Base-by-base conservation (phyloP, 352 stramenopile genomes). In the Pythium biforme region DNA sequence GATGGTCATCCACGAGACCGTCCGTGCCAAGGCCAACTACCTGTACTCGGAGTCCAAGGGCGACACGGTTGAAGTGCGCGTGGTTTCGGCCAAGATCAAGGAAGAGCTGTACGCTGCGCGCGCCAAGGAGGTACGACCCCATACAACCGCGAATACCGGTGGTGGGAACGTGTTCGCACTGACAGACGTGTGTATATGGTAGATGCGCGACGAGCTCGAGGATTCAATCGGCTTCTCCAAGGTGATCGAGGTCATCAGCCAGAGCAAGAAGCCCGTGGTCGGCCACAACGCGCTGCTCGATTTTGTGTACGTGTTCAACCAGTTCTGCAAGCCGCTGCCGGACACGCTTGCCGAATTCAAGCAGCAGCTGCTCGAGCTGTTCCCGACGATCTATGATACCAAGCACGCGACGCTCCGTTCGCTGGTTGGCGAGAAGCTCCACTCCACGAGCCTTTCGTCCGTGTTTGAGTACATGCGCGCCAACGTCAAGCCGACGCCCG, bases 241-340 rank as follows among this genome's bases (percentile, higher is more conserved):
- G 57, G 83, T 95, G 1, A 92, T 95, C 53, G 75, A 92, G 47
- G 64, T 75, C 8, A 55, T 95, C 55, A 86, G 76, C 43, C 71
- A 86, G 39, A 86, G 77, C 69, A 89, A 90, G 57, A 86, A 91
- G 65, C 82, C 83, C 10, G 51, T 95, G 10, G 63, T 95, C 0
- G 86, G 83, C 12, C 86, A 95, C 75, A 95, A 95, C 60, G 85
- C 82, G 48, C 72, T 95, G 39, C 68, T 92, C 33, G 86, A 95
- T 59, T 92, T 95, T 64, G 77, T 91, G 11, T 92, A 95, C 60
- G 70, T 91, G 40, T 93, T 89, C 68, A 80, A 86, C 57, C 83
- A 93, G 68, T 95, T 95, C 56, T 88, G 84, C 69, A 86, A 80
- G 48, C 80, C 83, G 10, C 78, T 92, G n/a, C 86, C 86, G 7